Evolutionary conservation across 73 alveolate species (phyloP).

Genomic region (Tetrahymena thermophila): DNA sequence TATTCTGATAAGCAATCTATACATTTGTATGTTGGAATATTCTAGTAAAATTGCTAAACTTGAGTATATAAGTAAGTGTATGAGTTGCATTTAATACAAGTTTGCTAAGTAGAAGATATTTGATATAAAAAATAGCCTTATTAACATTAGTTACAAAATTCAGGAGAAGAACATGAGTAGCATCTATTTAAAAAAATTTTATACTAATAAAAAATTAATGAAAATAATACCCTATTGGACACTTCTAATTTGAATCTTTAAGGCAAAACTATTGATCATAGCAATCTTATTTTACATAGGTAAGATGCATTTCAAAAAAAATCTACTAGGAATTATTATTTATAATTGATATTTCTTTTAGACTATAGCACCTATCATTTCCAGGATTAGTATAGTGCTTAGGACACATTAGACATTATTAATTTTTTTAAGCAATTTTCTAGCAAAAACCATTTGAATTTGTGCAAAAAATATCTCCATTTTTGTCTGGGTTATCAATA

Average conservation of each 20-base stretch:
- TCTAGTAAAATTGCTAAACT: background rate
- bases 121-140: background rate
- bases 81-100: background rate
- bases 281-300: background rate
- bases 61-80: background rate
- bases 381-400: background rate
- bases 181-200: background rate
- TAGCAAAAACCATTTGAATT: background rate
- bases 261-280: background rate
- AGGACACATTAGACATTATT: background rate
- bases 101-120: background rate
- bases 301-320: background rate
- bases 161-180: background rate
- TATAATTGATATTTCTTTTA: background rate
- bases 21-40: background rate
- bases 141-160: background rate
- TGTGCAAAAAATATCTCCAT: background rate
- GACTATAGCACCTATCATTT: background rate
- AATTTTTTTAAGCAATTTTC: background rate
- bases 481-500: background rate
- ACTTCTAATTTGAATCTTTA: background rate
- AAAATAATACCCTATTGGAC: background rate
- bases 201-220: background rate
- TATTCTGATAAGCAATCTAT: background rate
- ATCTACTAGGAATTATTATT: background rate